A percentile compares a stretch with the other conserved stretches of the same genome.
These are phyloP conservation scores for Elasticomyces elasticus DNA, from an alignment of 495 filamentous ascomycete genomes.

Conservation along the genomic window DNA sequence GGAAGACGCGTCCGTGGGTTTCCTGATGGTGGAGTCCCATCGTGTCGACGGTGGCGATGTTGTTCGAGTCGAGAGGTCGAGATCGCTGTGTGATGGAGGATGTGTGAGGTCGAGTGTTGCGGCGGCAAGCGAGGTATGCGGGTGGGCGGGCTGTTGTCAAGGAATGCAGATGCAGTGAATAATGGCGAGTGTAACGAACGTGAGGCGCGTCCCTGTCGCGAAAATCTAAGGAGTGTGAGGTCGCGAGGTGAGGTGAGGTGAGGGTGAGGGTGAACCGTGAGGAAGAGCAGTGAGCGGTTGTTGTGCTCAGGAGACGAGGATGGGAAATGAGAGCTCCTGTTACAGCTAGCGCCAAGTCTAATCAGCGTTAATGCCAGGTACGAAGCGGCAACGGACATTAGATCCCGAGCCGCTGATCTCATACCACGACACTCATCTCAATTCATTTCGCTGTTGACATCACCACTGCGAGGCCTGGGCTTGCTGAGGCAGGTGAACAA, in stretches of 20 bases:
- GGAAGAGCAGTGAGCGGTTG: no score
- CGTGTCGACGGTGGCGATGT: conserved; percentile 2
- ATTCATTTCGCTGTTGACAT: no score
- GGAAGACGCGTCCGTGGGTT: conserved; percentile 15
- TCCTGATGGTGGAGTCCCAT: conserved; percentile 15
- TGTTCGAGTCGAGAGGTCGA: background rate
- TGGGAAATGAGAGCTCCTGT: background rate
- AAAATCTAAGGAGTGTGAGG: conserved; percentile 1
- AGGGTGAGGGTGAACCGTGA: no score
- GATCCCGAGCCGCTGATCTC: no score
- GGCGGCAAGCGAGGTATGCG: no score
- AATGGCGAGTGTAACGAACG: background rate
- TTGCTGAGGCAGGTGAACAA: no score
- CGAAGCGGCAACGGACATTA: conserved; percentile 15
- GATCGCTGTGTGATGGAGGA: background rate
- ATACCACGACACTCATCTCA: no score
- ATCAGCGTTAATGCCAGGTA: conserved; percentile 4
- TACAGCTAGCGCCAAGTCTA: background rate
- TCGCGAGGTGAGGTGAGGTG: no score
- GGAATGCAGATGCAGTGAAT: conserved; percentile 5
- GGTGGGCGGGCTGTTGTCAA: no score
- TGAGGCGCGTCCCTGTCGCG: no score
- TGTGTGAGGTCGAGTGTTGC: background rate
- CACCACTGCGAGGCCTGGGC: no score
- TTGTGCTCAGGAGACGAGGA: no score